phyloP scores from a whole-genome alignment of 495 filamentous ascomycete genomes.

The Daldinia childiae region DNA sequence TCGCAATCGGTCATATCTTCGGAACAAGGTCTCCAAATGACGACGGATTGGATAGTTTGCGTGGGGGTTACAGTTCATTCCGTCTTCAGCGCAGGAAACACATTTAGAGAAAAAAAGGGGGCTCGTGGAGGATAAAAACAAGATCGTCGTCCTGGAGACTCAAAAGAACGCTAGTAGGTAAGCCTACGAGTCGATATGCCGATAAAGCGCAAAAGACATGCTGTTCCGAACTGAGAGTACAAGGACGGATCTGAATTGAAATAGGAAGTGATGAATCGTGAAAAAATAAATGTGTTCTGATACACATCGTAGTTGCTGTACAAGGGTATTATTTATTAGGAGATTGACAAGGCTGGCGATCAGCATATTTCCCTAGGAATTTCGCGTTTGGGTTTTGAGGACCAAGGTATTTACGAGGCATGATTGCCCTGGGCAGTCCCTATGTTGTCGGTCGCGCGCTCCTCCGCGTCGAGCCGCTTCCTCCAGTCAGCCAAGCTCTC shows the following conservation, averaged over 20 bases:
- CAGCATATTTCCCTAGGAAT: background rate
- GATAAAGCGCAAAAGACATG: constrained; percentile 12
- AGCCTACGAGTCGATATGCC: constrained; percentile 16
- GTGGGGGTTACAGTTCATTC: constrained; percentile 37
- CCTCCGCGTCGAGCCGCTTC: constrained; percentile 74
- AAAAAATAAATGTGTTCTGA: constrained; percentile 16
- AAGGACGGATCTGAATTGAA: constrained; percentile 28
- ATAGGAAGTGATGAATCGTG: constrained; percentile 5
- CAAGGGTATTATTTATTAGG: constrained; percentile 1
- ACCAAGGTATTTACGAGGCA: constrained; percentile 18
- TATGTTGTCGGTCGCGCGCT: constrained; percentile 44
- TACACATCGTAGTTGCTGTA: constrained; percentile 13
- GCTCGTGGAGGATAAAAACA: background rate
- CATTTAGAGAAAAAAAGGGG: constrained; percentile 1
- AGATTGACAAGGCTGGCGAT: background rate
- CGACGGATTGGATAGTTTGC: constrained; percentile 17
- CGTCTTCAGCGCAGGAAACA: constrained; percentile 30
- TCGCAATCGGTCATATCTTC: constrained; percentile 41
- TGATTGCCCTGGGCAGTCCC: constrained; percentile 28
- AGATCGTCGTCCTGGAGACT: constrained; percentile 11
- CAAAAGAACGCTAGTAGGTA: constrained; percentile 9
- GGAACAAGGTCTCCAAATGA: constrained; percentile 20
- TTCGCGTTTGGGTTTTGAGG: background rate
- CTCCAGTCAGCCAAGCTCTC: constrained; percentile 79
- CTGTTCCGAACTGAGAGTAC: constrained; percentile 8